phyloP scores from a whole-genome alignment of 768 basidiomycete genomes.

The Calocybe cyanea region DNA sequence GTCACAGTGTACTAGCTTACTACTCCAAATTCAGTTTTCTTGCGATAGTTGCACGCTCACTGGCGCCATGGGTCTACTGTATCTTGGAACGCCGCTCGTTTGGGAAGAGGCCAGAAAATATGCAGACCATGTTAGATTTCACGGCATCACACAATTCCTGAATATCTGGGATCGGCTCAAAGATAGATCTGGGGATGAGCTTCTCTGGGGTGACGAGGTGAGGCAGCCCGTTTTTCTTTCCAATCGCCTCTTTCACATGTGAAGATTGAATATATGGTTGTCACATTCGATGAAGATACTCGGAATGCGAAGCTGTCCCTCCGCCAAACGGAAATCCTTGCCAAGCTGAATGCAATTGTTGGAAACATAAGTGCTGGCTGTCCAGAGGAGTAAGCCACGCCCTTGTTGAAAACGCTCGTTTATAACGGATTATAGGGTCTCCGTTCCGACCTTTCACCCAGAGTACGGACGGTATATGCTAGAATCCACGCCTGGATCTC shows the following conservation, averaged over 20 bases:
- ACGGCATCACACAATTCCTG: conserved; percentile 94
- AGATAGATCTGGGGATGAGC: conserved; percentile 83
- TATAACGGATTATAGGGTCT: conserved; percentile 38
- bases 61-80: conserved; percentile 79
- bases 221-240: conserved; percentile 10
- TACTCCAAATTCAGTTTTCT: not conserved
- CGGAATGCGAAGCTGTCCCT: conserved; percentile 87
- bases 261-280: conserved; percentile 95
- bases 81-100: conserved; percentile 85
- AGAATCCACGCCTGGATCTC: conserved; percentile 94
- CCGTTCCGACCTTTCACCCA: conserved; percentile 91
- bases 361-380: conserved; percentile 59
- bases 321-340: conserved; percentile 92
- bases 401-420: conserved; percentile 3
- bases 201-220: conserved; percentile 99
- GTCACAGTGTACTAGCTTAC: conserved; percentile 1
- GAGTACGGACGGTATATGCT: conserved; percentile 99
- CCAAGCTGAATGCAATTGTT: conserved; percentile 67
- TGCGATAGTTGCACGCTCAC: conserved; percentile 1
- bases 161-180: conserved; percentile 92
- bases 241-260: conserved; percentile 12
- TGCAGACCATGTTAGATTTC: conserved; percentile 84
- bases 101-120: conserved; percentile 90
- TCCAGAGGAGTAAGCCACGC: conserved; percentile 51
- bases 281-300: conserved; percentile 72